These are phyloP conservation scores for Neurospora discreta DNA, from an alignment of 495 filamentous ascomycete genomes.

Conservation along the genomic window DNA sequence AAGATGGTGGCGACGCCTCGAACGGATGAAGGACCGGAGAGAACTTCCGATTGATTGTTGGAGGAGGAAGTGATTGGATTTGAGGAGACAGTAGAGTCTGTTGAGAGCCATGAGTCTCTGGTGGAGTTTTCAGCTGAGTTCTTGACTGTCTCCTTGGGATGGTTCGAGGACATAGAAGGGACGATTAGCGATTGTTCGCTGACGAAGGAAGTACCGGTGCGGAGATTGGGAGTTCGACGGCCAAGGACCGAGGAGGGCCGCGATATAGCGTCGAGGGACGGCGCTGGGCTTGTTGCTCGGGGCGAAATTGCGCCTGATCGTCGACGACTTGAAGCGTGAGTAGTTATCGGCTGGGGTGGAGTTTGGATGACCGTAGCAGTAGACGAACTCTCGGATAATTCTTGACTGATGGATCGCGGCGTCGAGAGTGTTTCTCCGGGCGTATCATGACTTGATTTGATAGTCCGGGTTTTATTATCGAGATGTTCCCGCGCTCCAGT, in stretches of 20 bases:
- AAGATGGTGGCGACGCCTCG: not conserved
- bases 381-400: not conserved
- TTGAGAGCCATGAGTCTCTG: not conserved
- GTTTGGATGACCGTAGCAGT: not conserved
- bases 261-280: not conserved
- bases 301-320: not conserved
- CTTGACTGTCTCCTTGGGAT: not conserved
- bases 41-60: not conserved
- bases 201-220: constrained; percentile 16
- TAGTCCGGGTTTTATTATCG: not conserved
- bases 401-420: not conserved
- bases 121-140: not conserved
- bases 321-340: not conserved
- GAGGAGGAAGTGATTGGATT: not conserved
- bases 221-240: not conserved
- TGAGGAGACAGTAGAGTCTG: not conserved
- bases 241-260: not conserved
- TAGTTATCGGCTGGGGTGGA: not conserved
- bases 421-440: not conserved
- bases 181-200: constrained; percentile 15
- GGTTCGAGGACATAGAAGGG: not conserved
- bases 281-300: not conserved
- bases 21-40: not conserved
- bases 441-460: not conserved
- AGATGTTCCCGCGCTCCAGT: not conserved